Conservation (phyloP, 768 basidiomycete genomes). For the Auricularia sp. region DNA sequence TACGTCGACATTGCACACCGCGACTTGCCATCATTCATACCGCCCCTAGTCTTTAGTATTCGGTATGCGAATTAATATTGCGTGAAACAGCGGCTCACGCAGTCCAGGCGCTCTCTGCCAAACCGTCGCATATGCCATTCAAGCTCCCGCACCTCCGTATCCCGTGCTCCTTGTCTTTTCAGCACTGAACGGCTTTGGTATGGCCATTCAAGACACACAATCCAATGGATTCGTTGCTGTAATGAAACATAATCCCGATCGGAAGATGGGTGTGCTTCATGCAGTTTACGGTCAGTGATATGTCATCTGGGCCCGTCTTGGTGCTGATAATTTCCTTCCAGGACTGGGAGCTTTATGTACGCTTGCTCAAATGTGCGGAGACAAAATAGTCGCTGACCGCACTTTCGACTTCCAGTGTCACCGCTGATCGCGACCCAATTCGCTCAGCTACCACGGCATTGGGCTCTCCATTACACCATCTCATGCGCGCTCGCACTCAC, state of each 20-base stretch:
- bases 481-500: conserved; percentile 57
- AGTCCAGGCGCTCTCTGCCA: conserved; percentile 21
- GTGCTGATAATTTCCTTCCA: conserved; percentile 8
- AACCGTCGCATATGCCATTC: conserved; percentile 25
- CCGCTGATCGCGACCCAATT: conserved; percentile 82
- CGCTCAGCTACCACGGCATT: conserved; percentile 40
- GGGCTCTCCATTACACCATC: conserved; percentile 72
- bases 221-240: conserved; percentile 37
- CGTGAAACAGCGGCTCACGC: not conserved
- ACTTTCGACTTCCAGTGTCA: not conserved
- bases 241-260: conserved; percentile 27
- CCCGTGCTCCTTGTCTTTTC: conserved; percentile 35
- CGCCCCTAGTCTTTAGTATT: not conserved
- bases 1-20: not conserved
- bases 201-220: conserved; percentile 40
- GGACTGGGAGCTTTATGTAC: conserved; percentile 32
- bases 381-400: not conserved
- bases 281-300: conserved; percentile 21
- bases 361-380: not conserved
- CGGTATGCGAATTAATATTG: not conserved
- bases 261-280: conserved; percentile 35
- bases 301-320: not conserved
- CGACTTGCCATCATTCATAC: not conserved
- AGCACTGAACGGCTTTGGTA: conserved; percentile 34
- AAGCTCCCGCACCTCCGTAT: conserved; percentile 35